Percentiles rank a stretch among this genome's conserved stretches.
phyloP scores from a whole-genome alignment of 257 asterid species.

The Gynochthodes officinalis region DNA sequence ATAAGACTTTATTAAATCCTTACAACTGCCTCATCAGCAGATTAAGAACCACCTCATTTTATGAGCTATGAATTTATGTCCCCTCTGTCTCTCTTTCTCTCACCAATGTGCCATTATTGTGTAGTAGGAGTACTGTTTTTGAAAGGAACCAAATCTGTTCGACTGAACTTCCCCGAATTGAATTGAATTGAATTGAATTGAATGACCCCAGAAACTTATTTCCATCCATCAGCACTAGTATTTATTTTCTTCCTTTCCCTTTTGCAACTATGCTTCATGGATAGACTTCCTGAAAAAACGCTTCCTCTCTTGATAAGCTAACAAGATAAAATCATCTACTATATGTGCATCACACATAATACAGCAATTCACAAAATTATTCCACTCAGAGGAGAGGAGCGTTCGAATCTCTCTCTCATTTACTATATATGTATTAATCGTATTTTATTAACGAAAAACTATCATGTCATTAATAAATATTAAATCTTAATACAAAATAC shows the following conservation, averaged over 20 bases:
- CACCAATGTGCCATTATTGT: not conserved
- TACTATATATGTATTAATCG: no score
- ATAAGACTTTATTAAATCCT: slow-evolving; percentile 17
- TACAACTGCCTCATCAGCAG: slow-evolving; percentile 26
- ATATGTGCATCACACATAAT: no score
- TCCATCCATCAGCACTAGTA: slow-evolving; percentile 4
- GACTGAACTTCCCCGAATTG: not conserved
- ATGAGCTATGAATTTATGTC: slow-evolving; percentile 28
- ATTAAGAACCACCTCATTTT: slow-evolving; percentile 36
- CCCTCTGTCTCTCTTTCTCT: not conserved
- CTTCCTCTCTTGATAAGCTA: not conserved
- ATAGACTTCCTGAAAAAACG: not conserved
- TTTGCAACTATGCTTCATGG: not conserved
- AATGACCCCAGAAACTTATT: not conserved
- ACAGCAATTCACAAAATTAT: no score
- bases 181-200: slow-evolving; percentile 8
- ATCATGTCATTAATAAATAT: no score
- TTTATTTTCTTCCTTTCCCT: not conserved
- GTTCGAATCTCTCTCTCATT: no score
- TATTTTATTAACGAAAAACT: no score
- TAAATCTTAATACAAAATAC: not conserved
- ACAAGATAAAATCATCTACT: no score
- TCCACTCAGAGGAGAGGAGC: no score
- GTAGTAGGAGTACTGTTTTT: slow-evolving; percentile 1
- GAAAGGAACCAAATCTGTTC: slow-evolving; percentile 18